A percentile compares a stretch with the other conserved stretches of the same genome.
Evolutionary conservation across 345 rosid genomes (phyloP).

Genomic region (Eucalyptus sideroxylon): DNA sequence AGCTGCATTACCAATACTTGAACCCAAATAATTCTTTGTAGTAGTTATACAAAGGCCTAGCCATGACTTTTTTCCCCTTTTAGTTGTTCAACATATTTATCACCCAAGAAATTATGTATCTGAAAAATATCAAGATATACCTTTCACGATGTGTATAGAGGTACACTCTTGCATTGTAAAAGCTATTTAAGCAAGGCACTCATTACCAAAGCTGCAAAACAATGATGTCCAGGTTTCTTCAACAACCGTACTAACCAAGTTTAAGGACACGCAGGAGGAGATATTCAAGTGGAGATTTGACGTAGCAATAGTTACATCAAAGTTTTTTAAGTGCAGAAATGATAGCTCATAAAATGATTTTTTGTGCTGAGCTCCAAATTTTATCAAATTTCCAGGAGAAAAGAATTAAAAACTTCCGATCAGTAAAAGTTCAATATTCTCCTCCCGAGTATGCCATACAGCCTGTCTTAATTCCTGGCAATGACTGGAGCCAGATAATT

Average conservation of each 20-base stretch:
- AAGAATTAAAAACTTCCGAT: not conserved
- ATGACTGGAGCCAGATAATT: not conserved
- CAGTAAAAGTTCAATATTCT: not conserved
- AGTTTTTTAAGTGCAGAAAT: not conserved
- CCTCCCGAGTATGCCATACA: not conserved
- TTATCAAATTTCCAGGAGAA: not conserved
- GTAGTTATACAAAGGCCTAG: not conserved
- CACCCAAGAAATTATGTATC: not conserved
- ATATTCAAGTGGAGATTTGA: not conserved
- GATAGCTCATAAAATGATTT: not conserved
- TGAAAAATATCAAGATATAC: not conserved
- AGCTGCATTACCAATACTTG: not conserved
- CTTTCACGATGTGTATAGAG: not conserved
- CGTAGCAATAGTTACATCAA: not conserved
- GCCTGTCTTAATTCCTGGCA: not conserved
- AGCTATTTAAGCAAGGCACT: not conserved
- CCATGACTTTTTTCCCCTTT: not conserved
- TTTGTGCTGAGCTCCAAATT: not conserved
- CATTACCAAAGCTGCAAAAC: not conserved
- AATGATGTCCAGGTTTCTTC: not conserved
- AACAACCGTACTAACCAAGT: not conserved
- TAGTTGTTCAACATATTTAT: not conserved
- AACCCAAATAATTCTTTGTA: not conserved
- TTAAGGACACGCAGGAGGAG: not conserved
- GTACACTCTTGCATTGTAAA: not conserved